phyloP scores from a whole-genome alignment of 495 filamentous ascomycete species.

The Immersiella caudata region DNA sequence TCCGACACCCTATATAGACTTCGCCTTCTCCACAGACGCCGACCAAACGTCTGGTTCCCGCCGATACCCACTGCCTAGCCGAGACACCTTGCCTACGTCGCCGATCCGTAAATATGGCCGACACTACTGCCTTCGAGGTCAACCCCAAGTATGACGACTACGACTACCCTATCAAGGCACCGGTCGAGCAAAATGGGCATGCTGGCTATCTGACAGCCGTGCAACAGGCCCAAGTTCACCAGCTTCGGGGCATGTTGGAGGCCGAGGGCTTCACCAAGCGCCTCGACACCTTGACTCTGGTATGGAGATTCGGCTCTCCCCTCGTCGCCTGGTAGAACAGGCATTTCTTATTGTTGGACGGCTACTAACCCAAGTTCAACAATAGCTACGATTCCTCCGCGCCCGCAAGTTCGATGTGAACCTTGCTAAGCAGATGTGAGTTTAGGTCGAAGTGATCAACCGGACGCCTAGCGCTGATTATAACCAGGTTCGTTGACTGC shows the following conservation, averaged over 20 bases:
- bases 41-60: background rate
- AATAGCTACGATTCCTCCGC: conserved; percentile 82
- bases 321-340: background rate
- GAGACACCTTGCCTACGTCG: background rate
- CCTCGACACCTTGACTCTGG: conserved; percentile 88
- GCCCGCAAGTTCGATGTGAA: conserved; percentile 93
- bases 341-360: background rate
- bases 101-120: conserved; percentile 29
- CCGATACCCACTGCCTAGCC: background rate
- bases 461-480: background rate
- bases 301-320: conserved; percentile 39
- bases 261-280: conserved; percentile 78
- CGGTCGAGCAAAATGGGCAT: conserved; percentile 71
- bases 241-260: conserved; percentile 84
- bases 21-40: background rate
- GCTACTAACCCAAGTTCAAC: background rate
- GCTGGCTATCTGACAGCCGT: conserved; percentile 83
- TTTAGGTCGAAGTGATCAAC: background rate
- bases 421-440: conserved; percentile 82
- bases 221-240: conserved; percentile 87
- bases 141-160: conserved; percentile 96
- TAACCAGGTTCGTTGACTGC: conserved; percentile 80
- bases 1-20: background rate
- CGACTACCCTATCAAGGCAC: conserved; percentile 83
- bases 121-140: conserved; percentile 52